Percentiles rank a stretch among this genome's conserved stretches.
These are phyloP conservation scores for Cladosporium colombiae DNA, from an alignment of 2,329 filamentous ascomycete genomes.

Conservation along the genomic window DNA sequence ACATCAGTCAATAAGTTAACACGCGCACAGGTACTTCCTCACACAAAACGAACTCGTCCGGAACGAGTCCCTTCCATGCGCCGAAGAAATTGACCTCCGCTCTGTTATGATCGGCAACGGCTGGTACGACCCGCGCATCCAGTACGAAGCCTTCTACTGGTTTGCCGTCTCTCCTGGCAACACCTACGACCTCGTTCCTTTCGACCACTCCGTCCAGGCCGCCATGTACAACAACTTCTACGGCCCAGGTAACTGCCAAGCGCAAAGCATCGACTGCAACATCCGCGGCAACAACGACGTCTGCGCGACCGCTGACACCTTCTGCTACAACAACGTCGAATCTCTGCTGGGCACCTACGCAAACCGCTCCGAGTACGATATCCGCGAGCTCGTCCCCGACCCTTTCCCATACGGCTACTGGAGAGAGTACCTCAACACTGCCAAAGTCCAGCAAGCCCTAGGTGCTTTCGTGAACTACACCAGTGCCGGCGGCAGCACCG, in stretches of 20 bases:
- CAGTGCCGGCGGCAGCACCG: conserved; percentile 43
- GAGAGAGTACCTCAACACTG: conserved; percentile 59
- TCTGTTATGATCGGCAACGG: conserved; percentile 52
- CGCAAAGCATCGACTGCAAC: conserved; percentile 58
- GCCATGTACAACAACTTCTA: conserved; percentile 62
- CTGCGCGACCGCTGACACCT: conserved; percentile 57
- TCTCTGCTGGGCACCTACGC: conserved; percentile 53
- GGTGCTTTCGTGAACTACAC: conserved; percentile 63
- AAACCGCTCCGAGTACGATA: conserved; percentile 61
- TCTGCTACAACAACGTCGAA: conserved; percentile 58
- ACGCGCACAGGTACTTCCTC: conserved; percentile 29
- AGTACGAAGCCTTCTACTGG: conserved; percentile 61
- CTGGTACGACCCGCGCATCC: conserved; percentile 59
- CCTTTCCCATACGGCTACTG: conserved; percentile 61
- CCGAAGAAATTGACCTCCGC: conserved; percentile 37
- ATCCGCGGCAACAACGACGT: conserved; percentile 52
- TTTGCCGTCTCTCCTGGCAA: conserved; percentile 58
- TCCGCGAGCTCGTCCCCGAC: conserved; percentile 57
- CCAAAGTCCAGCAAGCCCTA: conserved; percentile 57
- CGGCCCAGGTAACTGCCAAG: conserved; percentile 61
- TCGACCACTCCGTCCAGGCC: conserved; percentile 51
- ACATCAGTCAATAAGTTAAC: background rate
- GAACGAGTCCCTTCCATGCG: conserved; percentile 29
- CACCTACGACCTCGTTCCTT: conserved; percentile 57
- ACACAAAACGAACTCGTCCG: conserved; percentile 34